Conservation (phyloP, 2,329 filamentous ascomycete species). For the Thermomyces lanuginosus region DNA sequence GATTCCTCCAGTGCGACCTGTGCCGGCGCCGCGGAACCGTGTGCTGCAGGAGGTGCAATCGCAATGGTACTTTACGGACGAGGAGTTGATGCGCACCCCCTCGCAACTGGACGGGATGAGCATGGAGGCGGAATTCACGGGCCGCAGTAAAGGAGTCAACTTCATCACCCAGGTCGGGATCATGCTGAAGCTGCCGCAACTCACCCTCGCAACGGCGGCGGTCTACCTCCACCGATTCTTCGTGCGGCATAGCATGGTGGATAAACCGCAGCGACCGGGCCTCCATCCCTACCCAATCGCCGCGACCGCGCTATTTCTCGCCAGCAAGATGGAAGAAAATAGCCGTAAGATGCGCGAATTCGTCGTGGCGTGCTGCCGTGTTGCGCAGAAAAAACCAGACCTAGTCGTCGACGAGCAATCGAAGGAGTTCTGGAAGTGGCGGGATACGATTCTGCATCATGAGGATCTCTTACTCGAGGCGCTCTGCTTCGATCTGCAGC, state of each 20-base stretch:
- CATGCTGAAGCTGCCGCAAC: constrained; percentile 77
- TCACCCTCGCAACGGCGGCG: constrained; percentile 79
- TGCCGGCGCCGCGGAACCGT: constrained; percentile 26
- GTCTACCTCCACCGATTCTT: constrained; percentile 94
- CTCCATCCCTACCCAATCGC: constrained; percentile 90
- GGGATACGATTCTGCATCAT: constrained; percentile 79
- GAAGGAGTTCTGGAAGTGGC: constrained; percentile 97
- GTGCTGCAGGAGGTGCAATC: constrained; percentile 40
- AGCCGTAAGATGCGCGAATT: constrained; percentile 90
- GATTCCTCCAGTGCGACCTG: constrained; percentile 12
- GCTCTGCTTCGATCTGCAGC: constrained; percentile 82
- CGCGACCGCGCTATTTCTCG: constrained; percentile 78
- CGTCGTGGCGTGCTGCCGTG: constrained; percentile 81
- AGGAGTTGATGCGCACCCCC: constrained; percentile 68
- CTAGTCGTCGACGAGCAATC: constrained; percentile 89
- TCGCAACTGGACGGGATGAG: constrained; percentile 70
- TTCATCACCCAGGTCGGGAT: constrained; percentile 93
- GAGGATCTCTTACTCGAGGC: constrained; percentile 86
- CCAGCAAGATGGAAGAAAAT: constrained; percentile 95
- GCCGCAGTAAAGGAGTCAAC: constrained; percentile 81
- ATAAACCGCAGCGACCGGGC: constrained; percentile 49
- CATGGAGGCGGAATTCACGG: constrained; percentile 58
- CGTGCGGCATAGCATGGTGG: constrained; percentile 72
- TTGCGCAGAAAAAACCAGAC: constrained; percentile 85
- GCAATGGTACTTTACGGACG: constrained; percentile 81